Conservation (phyloP, 495 filamentous ascomycete genomes). For the Ramalina peruviana region DNA sequence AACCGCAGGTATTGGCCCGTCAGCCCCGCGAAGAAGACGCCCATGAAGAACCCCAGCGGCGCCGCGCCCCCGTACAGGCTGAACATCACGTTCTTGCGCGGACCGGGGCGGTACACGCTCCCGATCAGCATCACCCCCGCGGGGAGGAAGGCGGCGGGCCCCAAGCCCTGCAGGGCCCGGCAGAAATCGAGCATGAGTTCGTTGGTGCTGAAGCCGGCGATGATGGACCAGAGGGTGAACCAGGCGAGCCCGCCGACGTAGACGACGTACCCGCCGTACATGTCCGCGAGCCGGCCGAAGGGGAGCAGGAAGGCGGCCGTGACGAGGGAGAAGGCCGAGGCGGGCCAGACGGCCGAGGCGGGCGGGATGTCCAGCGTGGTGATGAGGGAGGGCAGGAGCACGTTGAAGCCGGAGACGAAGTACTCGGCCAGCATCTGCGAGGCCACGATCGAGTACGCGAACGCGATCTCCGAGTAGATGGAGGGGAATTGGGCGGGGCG, state of each 20-base stretch:
- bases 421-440: slow-evolving; percentile 69
- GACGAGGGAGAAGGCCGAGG: slow-evolving; percentile 62
- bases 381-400: slow-evolving; percentile 58
- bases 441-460: slow-evolving; percentile 58
- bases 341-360: slow-evolving; percentile 60
- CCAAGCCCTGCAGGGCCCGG: slow-evolving; percentile 68
- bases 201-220: slow-evolving; percentile 57
- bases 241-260: slow-evolving; percentile 57
- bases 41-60: slow-evolving; percentile 65
- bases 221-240: slow-evolving; percentile 58
- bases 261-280: slow-evolving; percentile 60
- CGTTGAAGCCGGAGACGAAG: slow-evolving; percentile 76
- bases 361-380: slow-evolving; percentile 49
- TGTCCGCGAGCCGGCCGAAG: slow-evolving; percentile 63
- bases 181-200: slow-evolving; percentile 61
- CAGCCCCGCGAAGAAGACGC: slow-evolving; percentile 68
- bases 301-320: slow-evolving; percentile 62
- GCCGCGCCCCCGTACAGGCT: slow-evolving; percentile 67
- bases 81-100: slow-evolving; percentile 76
- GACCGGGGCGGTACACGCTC: slow-evolving; percentile 68
- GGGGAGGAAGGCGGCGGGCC: slow-evolving; percentile 63
- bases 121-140: slow-evolving; percentile 68
- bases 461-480: slow-evolving; percentile 48
- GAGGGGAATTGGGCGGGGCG: slow-evolving; percentile 52
- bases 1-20: slow-evolving; percentile 49